Evolutionary conservation across 305 asterid genomes (phyloP).

Genomic region (Fraxinus sp.): DNA sequence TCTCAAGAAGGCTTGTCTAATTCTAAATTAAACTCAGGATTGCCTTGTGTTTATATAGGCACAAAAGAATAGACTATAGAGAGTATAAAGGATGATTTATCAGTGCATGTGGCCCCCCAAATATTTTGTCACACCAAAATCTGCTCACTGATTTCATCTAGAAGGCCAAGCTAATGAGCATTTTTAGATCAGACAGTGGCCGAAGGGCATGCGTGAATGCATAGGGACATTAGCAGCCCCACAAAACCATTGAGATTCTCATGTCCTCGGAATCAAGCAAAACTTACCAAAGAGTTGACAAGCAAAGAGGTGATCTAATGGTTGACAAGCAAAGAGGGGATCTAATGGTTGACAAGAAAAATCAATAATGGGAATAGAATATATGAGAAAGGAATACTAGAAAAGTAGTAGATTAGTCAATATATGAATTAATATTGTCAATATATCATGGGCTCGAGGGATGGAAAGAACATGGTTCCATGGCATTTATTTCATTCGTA

Average conservation of each 20-base stretch:
- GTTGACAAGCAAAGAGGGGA: neutral
- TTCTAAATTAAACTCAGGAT: neutral
- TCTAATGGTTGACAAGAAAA: neutral
- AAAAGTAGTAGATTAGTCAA: neutral
- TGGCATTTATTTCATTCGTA: neutral
- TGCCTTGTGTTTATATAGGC: neutral
- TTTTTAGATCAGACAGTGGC: neutral
- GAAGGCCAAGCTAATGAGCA: too few species aligned
- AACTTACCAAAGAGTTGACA: constrained; percentile 13
- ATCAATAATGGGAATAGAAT: neutral
- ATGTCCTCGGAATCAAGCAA: constrained; percentile 9
- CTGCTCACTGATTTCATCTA: neutral
- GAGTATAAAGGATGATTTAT: neutral
- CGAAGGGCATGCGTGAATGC: neutral
- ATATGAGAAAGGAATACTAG: neutral
- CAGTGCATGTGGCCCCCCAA: neutral
- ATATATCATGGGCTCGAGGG: neutral
- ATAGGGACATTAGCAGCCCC: neutral
- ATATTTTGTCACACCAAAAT: neutral
- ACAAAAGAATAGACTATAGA: neutral
- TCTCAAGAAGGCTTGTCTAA: constrained; percentile 3
- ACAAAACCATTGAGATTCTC: neutral
- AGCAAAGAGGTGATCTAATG: too few species aligned
- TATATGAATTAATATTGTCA: neutral
- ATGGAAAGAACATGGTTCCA: neutral